phyloP scores from a whole-genome alignment of 2,329 filamentous ascomycete species.

The Dothistroma pini region DNA sequence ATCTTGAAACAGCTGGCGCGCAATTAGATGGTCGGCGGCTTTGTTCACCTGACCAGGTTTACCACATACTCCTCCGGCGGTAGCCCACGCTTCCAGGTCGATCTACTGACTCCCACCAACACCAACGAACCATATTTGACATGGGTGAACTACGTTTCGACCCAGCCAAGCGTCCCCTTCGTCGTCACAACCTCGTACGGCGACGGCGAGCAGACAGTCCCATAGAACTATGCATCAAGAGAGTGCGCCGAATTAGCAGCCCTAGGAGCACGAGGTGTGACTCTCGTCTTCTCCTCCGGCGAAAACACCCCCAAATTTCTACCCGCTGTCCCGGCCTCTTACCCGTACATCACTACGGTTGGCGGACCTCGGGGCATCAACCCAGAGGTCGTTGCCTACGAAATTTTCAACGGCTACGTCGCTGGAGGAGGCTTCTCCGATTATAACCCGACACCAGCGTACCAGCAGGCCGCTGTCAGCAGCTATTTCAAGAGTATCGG shows the following conservation, averaged over 20 bases:
- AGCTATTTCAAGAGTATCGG: constrained; percentile 42
- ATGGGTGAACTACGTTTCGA: constrained; percentile 58
- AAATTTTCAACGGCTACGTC: constrained; percentile 38
- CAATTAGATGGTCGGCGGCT: constrained; percentile 12
- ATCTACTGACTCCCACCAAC: constrained; percentile 46
- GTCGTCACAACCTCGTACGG: constrained; percentile 64
- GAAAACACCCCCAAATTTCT: constrained; percentile 47
- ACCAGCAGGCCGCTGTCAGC: constrained; percentile 42
- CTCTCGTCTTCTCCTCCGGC: constrained; percentile 59
- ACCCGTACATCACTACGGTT: constrained; percentile 46
- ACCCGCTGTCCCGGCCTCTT: constrained; percentile 46
- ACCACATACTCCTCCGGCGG: constrained; percentile 59
- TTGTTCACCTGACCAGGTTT: constrained; percentile 45
- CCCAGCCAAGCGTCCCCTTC: constrained; percentile 54
- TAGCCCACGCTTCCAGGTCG: constrained; percentile 45
- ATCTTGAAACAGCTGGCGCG: background rate
- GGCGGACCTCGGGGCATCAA: constrained; percentile 41
- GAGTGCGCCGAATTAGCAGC: constrained; percentile 63
- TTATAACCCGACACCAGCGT: constrained; percentile 40
- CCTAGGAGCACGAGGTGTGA: constrained; percentile 62
- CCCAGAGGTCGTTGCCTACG: constrained; percentile 41
- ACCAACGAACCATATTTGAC: constrained; percentile 64
- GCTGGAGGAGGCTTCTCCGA: constrained; percentile 45
- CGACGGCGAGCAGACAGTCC: constrained; percentile 61
- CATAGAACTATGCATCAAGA: constrained; percentile 54